Conservation (phyloP, 768 basidiomycete species). For the Amanita muscaria region DNA sequence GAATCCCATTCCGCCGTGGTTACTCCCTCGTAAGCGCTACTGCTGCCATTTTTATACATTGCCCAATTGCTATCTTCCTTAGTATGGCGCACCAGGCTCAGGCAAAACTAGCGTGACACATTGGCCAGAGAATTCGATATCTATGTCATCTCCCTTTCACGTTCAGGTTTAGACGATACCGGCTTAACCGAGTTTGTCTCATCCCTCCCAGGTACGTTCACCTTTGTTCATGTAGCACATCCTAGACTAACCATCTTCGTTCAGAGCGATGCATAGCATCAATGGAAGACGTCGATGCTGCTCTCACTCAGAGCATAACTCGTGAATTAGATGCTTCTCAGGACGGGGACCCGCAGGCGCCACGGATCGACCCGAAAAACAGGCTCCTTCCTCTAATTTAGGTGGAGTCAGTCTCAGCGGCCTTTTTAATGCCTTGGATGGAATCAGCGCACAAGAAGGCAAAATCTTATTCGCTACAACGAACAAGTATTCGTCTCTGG, state of each 20-base stretch:
- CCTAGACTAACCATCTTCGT: conserved; percentile 2
- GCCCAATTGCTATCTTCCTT: not conserved
- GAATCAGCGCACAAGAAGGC: conserved; percentile 75
- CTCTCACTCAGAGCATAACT: conserved; percentile 49
- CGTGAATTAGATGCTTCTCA: conserved; percentile 44
- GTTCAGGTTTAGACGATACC: conserved; percentile 47
- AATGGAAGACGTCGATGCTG: conserved; percentile 83
- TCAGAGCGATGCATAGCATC: conserved; percentile 58
- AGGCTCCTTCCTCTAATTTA: too few relatives aligned
- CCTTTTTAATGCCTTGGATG: conserved; percentile 72
- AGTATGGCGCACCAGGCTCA: conserved; percentile 65
- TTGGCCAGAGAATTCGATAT: conserved; percentile 65
- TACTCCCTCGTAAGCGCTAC: conserved; percentile 39
- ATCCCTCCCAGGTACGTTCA: conserved; percentile 38
- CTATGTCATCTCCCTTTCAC: conserved; percentile 55
- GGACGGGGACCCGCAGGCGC: conserved; percentile 3
- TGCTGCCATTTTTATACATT: not conserved
- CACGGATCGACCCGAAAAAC: too few relatives aligned
- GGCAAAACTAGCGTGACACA: too few relatives aligned
- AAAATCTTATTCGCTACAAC: conserved; percentile 74
- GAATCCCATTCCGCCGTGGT: conserved; percentile 76
- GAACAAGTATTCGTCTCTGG: conserved; percentile 62
- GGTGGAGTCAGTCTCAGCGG: too few relatives aligned
- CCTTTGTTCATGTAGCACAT: not conserved
- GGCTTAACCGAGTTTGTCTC: conserved; percentile 43